Conservation (phyloP, 192 early-diverging fungal genomes). For the Backusella tarrabulga region DNA sequence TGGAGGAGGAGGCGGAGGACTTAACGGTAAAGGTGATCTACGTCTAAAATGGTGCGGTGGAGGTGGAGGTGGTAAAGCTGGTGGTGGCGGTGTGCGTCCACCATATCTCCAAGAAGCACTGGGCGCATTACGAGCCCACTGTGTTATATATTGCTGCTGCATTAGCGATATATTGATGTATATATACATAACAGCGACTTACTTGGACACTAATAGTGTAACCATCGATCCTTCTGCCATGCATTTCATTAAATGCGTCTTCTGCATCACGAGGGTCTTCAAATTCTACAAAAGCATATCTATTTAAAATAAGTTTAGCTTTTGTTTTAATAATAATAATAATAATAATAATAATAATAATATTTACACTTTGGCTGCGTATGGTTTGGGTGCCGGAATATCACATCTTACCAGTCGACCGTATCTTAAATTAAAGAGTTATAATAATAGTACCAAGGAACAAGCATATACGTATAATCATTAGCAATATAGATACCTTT, state of each 20-base stretch:
- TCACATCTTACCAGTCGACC: constrained; percentile 84
- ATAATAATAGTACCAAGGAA: background rate
- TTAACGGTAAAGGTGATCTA: background rate
- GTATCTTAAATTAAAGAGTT: constrained; percentile 51
- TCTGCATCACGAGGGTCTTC: constrained; percentile 86
- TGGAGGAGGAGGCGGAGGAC: background rate
- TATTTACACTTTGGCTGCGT: constrained; percentile 70
- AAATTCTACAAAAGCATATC: constrained; percentile 96
- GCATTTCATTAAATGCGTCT: constrained; percentile 92
- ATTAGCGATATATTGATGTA: background rate
- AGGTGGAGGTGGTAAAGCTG: constrained; percentile 14
- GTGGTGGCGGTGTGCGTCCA: constrained; percentile 43
- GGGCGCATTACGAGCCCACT: constrained; percentile 66
- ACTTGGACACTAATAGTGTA: constrained; percentile 78
- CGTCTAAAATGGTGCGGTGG: constrained; percentile 8
- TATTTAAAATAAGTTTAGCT: constrained; percentile 29
- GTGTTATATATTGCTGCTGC: background rate
- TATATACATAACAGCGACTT: background rate
- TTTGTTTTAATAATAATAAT: background rate
- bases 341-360: background rate
- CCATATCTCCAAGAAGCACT: constrained; percentile 79
- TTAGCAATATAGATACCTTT: constrained; percentile 58
- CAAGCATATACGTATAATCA: background rate
- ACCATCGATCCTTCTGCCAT: constrained; percentile 77
- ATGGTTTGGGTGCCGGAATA: constrained; percentile 69